Conservation (phyloP, 75 land plant species). For the Ceratopteris richardii region DNA sequence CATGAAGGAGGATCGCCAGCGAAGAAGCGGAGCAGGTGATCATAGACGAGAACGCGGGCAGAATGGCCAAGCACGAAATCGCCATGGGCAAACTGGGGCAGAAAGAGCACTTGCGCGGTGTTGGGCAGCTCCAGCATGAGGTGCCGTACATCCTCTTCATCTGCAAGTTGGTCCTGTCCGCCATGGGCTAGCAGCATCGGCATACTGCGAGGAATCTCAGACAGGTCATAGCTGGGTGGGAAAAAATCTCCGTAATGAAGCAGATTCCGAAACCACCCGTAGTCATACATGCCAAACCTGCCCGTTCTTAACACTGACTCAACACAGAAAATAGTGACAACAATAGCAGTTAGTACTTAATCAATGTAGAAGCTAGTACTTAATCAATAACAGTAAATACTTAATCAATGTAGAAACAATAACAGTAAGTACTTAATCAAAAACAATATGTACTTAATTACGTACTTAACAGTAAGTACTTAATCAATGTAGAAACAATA, state of each 20-base stretch:
- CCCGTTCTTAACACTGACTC: constrained; percentile 55
- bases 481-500: too few relatives aligned
- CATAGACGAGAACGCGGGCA: constrained; percentile 46
- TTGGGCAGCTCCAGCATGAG: constrained; percentile 16
- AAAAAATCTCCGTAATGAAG: constrained; percentile 31
- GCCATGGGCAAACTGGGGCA: constrained; percentile 54
- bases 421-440: too few relatives aligned
- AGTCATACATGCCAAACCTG: constrained; percentile 50
- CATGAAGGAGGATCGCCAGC: too few relatives aligned
- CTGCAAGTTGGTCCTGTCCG: constrained; percentile 64
- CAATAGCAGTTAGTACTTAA: too few relatives aligned
- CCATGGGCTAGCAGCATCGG: constrained; percentile 69
- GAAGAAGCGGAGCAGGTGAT: constrained; percentile 46
- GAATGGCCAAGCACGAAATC: constrained; percentile 50
- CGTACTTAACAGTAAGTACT: too few relatives aligned
- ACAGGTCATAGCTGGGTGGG: constrained; percentile 59
- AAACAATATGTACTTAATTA: too few relatives aligned
- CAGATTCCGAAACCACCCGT: constrained; percentile 36
- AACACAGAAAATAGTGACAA: neutral
- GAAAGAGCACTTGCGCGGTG: constrained; percentile 24
- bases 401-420: too few relatives aligned
- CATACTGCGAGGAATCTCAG: constrained; percentile 51
- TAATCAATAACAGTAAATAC: too few relatives aligned
- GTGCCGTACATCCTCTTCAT: constrained; percentile 42
- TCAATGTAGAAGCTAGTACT: too few relatives aligned